Evolutionary conservation across 2,329 filamentous ascomycete genomes (phyloP).

Genomic region (Aspergillus sp.): DNA sequence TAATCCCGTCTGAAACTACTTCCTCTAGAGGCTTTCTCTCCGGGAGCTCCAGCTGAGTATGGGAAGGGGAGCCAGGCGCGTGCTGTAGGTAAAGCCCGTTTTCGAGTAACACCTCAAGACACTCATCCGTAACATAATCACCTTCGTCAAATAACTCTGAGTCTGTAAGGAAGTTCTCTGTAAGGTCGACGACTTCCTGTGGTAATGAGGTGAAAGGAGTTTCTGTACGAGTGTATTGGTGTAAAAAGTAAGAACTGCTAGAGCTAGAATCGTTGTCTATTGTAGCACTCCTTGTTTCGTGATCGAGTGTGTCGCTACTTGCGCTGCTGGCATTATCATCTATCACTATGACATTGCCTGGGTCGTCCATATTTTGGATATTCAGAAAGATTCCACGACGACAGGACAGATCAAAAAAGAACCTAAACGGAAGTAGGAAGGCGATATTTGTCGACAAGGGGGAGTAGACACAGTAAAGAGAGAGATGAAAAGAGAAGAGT

Average conservation of each 20-base stretch:
- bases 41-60: not conserved
- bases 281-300: slow-evolving; percentile 4
- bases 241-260: slow-evolving; percentile 6
- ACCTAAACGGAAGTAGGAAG: too few species aligned
- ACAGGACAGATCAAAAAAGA: not conserved
- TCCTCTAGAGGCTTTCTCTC: slow-evolving; percentile 14
- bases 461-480: too few species aligned
- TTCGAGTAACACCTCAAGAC: slow-evolving; percentile 18
- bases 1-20: slow-evolving; percentile 16
- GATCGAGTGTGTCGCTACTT: not conserved
- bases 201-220: not conserved
- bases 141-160: slow-evolving; percentile 12
- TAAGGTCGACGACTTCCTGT: slow-evolving; percentile 15
- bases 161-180: slow-evolving; percentile 4
- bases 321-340: slow-evolving; percentile 5
- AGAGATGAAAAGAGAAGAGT: not conserved
- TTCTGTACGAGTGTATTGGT: not conserved
- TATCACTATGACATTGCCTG: not conserved
- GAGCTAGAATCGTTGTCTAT: slow-evolving; percentile 18
- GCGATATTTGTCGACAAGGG: too few species aligned
- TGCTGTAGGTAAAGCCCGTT: slow-evolving; percentile 3
- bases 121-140: slow-evolving; percentile 29
- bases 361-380: not conserved
- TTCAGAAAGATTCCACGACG: not conserved
- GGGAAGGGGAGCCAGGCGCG: not conserved